Conservation (phyloP, 352 stramenopile species). For the Phytophthora aleatoria region DNA sequence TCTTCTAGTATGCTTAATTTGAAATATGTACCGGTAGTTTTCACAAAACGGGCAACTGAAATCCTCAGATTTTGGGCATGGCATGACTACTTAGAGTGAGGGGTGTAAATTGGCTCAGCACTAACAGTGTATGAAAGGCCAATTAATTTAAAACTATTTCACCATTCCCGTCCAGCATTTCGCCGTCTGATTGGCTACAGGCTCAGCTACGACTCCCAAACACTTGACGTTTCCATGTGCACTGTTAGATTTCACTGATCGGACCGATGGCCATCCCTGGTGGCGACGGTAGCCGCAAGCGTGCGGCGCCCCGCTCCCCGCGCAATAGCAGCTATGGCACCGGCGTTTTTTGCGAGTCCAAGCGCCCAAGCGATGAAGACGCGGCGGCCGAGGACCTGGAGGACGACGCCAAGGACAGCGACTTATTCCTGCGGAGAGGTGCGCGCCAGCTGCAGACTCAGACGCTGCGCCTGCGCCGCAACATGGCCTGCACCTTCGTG, state of each 20-base stretch:
- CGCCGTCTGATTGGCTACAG: slow-evolving; percentile 4
- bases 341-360: slow-evolving; percentile 31
- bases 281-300: slow-evolving; percentile 26
- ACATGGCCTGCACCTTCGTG: slow-evolving; percentile 19
- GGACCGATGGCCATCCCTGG: slow-evolving; percentile 20
- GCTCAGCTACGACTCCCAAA: not conserved
- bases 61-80: too few relatives aligned
- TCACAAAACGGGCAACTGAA: too few relatives aligned
- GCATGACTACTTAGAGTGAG: not conserved
- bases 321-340: slow-evolving; percentile 27
- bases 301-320: slow-evolving; percentile 9
- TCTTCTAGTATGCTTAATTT: too few relatives aligned
- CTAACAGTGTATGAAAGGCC: too few relatives aligned
- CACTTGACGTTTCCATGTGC: slow-evolving; percentile 4
- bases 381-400: not conserved
- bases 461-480: slow-evolving; percentile 18
- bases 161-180: not conserved
- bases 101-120: not conserved
- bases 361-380: slow-evolving; percentile 14
- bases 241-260: slow-evolving; percentile 15
- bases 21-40: too few relatives aligned
- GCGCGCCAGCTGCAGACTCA: slow-evolving; percentile 24
- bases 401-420: slow-evolving; percentile 30
- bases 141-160: too few relatives aligned
- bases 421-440: slow-evolving; percentile 27